Percentiles rank a stretch among this genome's conserved stretches.
These are phyloP conservation scores for Tricholoma sp. DNA, from an alignment of 768 basidiomycete species.

Conservation along the genomic window DNA sequence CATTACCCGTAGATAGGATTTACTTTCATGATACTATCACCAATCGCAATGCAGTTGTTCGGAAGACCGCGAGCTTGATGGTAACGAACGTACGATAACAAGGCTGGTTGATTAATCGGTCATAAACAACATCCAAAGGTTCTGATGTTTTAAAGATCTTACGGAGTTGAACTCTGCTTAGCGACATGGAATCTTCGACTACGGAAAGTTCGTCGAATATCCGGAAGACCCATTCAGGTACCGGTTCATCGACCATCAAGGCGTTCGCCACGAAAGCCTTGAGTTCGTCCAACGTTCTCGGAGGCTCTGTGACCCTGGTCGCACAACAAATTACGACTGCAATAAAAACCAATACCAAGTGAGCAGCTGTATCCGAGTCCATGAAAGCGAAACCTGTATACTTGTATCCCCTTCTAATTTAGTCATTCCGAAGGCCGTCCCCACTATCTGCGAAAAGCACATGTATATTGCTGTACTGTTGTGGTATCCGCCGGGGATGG, in stretches of 20 bases:
- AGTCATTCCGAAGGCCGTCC: background rate
- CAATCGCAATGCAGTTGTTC: constrained; percentile 29
- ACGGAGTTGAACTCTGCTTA: background rate
- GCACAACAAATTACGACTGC: constrained; percentile 2
- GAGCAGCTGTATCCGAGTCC: background rate
- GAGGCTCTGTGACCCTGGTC: constrained; percentile 4
- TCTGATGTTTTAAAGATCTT: background rate
- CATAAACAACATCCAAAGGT: no score
- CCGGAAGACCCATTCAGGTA: constrained; percentile 22
- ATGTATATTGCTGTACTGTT: background rate
- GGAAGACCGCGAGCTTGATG: constrained; percentile 23
- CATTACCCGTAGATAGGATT: constrained; percentile 11
- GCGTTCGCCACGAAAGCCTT: constrained; percentile 7
- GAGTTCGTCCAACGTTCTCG: constrained; percentile 12
- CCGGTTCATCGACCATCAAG: constrained; percentile 12
- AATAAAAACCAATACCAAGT: no score
- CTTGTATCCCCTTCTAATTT: background rate
- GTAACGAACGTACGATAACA: constrained; percentile 19
- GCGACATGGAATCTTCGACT: constrained; percentile 13
- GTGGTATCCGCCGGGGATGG: background rate
- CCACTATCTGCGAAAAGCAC: background rate
- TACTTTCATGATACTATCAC: constrained; percentile 27
- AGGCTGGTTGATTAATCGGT: background rate
- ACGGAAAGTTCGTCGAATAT: constrained; percentile 25
- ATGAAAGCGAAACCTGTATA: background rate